Percentiles rank a stretch among this genome's conserved stretches.
phyloP scores from a whole-genome alignment of 2,329 filamentous ascomycete genomes.

The Diplocarpon mali region DNA sequence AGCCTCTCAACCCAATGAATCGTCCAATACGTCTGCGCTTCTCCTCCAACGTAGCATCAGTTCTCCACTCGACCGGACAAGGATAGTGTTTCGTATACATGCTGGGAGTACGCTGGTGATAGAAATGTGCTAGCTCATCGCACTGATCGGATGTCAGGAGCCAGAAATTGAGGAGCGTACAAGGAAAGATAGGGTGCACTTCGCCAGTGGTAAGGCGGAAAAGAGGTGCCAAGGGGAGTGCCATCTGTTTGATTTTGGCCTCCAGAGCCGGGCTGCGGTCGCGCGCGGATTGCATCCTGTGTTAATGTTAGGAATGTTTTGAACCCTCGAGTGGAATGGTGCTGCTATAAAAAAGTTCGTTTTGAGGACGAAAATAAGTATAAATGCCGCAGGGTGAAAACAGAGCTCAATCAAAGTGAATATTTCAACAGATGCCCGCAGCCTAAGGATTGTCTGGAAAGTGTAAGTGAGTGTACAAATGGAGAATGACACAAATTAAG shows the following conservation, averaged over 20 bases:
- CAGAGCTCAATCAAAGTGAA: constrained; percentile 4
- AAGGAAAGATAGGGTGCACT: constrained; percentile 55
- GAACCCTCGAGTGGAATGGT: neutral
- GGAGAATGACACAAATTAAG: constrained; percentile 1
- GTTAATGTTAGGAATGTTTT: neutral
- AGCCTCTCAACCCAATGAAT: constrained; percentile 62
- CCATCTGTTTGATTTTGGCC: constrained; percentile 54
- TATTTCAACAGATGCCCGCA: constrained; percentile 20
- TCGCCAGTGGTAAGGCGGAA: constrained; percentile 50
- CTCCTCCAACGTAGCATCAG: constrained; percentile 40
- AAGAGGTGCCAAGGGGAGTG: constrained; percentile 53
- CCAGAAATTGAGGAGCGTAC: constrained; percentile 59
- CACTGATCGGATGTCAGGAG: constrained; percentile 61
- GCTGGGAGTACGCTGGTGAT: constrained; percentile 55
- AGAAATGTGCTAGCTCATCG: constrained; percentile 59
- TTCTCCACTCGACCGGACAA: constrained; percentile 52
- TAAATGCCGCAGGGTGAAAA: neutral
- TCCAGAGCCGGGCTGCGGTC: constrained; percentile 40
- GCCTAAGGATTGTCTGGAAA: constrained; percentile 7
- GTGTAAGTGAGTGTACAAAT: constrained; percentile 3
- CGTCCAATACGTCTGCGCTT: constrained; percentile 62
- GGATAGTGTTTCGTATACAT: constrained; percentile 51
- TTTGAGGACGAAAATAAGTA: neutral
- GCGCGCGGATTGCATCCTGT: constrained; percentile 8
- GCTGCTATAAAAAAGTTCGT: neutral